A percentile compares a stretch with the other conserved stretches of the same genome.
Evolutionary conservation across 768 basidiomycete species (phyloP).

Genomic region (Neoboletus subvelutipes): DNA sequence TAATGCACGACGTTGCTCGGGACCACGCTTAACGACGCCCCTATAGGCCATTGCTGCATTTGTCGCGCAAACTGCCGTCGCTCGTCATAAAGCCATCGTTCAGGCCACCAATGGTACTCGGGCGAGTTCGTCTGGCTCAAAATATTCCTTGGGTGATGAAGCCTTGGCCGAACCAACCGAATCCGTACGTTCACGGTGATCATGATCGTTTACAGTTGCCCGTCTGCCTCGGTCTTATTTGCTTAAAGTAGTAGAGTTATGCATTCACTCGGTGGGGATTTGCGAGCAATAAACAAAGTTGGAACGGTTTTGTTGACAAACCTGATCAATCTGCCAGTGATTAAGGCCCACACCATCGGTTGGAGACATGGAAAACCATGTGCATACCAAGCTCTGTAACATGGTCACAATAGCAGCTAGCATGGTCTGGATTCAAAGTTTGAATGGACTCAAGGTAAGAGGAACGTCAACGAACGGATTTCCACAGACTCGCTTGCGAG

Average conservation of each 20-base stretch:
- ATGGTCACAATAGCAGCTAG: neutral
- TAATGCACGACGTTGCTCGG: neutral
- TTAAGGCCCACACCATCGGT: too few relatives aligned
- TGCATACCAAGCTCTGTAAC: too few relatives aligned
- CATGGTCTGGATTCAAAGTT: too few relatives aligned
- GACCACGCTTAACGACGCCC: neutral
- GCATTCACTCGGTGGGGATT: neutral
- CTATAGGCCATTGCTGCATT: conserved; percentile 35
- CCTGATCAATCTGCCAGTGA: too few relatives aligned
- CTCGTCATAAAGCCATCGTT: conserved; percentile 33
- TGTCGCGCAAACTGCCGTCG: conserved; percentile 33
- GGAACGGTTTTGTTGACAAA: neutral
- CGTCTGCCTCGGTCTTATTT: neutral
- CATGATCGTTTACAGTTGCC: neutral
- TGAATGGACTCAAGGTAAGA: neutral
- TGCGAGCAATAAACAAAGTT: neutral
- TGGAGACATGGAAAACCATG: neutral
- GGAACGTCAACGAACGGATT: neutral
- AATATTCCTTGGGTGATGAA: conserved; percentile 17
- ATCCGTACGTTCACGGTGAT: neutral
- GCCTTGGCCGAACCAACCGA: conserved; percentile 20
- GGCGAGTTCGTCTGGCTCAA: conserved; percentile 1
- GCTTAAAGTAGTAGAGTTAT: neutral
- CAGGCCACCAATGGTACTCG: conserved; percentile 13
- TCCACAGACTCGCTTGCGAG: neutral